Conservation (phyloP, 176 grass and related monocot genomes). For the Cocos nucifera region DNA sequence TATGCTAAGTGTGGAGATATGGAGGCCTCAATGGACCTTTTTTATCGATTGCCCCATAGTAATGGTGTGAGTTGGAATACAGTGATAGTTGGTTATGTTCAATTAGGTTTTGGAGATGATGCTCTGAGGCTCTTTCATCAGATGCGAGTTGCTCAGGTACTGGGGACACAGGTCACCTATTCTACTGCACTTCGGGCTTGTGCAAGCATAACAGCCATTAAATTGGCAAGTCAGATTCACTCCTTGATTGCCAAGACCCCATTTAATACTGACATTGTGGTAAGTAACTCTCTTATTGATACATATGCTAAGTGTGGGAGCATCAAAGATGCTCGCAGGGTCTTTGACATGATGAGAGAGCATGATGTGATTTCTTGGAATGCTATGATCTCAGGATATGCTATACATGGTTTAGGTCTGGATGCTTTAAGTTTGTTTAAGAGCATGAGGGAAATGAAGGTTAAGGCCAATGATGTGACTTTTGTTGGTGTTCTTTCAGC, state of each 20-base stretch:
- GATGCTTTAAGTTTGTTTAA: slow-evolving; percentile 21
- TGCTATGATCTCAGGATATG: slow-evolving; percentile 29
- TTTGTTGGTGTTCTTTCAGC: slow-evolving; percentile 19
- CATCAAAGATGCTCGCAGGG: slow-evolving; percentile 41
- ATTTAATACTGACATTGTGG: slow-evolving; percentile 37
- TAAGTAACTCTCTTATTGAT: slow-evolving; percentile 71
- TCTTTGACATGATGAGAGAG: slow-evolving; percentile 25
- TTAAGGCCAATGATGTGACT: slow-evolving; percentile 18
- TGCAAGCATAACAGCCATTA: slow-evolving; percentile 41
- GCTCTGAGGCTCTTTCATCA: slow-evolving; percentile 45
- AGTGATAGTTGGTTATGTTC: slow-evolving; percentile 50
- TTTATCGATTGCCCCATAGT: slow-evolving; percentile 21
- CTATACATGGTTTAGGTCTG: slow-evolving; percentile 19
- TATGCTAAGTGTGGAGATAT: slow-evolving; percentile 66
- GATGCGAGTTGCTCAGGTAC: slow-evolving; percentile 30
- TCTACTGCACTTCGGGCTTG: slow-evolving; percentile 66
- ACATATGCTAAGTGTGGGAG: slow-evolving; percentile 71
- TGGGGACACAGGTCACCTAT: slow-evolving; percentile 57
- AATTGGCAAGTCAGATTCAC: slow-evolving; percentile 48
- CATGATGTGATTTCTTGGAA: slow-evolving; percentile 32
- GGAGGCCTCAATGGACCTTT: slow-evolving; percentile 28
- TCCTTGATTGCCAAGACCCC: slow-evolving; percentile 53
- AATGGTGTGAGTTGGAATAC: slow-evolving; percentile 84
- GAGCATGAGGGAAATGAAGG: slow-evolving; percentile 4
- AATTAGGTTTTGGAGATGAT: slow-evolving; percentile 27